Base-by-base conservation (phyloP, 768 basidiomycete species). In the Suillus tomentosus region DNA sequence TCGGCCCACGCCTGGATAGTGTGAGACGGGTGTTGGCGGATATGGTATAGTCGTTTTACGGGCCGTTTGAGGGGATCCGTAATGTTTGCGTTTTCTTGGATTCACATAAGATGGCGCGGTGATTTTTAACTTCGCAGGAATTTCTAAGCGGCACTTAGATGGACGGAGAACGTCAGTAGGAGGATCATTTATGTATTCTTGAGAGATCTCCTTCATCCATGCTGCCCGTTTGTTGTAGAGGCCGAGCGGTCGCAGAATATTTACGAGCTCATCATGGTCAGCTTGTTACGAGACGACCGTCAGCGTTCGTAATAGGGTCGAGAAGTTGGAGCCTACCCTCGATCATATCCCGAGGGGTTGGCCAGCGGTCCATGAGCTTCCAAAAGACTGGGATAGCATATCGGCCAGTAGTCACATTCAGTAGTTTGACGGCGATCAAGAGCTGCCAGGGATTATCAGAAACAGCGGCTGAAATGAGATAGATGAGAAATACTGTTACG, bases 391-490 rank as follows among this genome's bases (percentile, higher is more conserved):
- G 91, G 39, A 90, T 81, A 10, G 89, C 87, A 15, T 80, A 74
- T 68, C 81, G 83, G 15, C 87, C 90, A 0, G 84, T 75, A 0
- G 91, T 91, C 70, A 88, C 87, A 70, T 93, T 92, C 22, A 92
- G 81, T 6, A 92, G 77, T 42, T 82, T 86, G 7, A 85, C 85
- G 1, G 86, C 87, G 22, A 92, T 79, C 8, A 92, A 78, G 42
- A 92, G 72, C 72, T 86, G 89, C 88, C 90, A 92, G 7, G 88
- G 87, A 67, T 87, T 80, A 22, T 81, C 72, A 0, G 81, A 78
- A 27, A 90, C 76, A 53, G 69, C 71, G 69, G 88, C 86, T 89
- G 62, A 27, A 22, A 40, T 31, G 51, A 40, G 2, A 31, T 6
- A 27, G 17, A 47, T 40, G 0, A 19, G 13, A 5, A 22, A 0